Base-by-base conservation (phyloP, 257 asterid species). In the Haberlea rhodopensis region DNA sequence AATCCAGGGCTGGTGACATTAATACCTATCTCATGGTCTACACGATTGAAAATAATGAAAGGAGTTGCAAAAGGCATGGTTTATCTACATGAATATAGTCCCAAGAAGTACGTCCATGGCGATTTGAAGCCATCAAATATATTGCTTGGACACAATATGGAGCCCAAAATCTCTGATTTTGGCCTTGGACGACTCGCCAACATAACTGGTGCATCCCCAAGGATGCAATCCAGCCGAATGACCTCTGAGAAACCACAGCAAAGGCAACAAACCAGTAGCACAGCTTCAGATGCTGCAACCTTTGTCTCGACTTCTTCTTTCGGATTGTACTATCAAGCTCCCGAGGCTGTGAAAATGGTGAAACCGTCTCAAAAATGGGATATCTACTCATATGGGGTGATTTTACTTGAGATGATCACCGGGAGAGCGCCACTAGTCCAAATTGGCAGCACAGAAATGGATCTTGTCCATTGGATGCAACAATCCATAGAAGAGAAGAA, bases 311-410 rank as follows among this genome's bases (percentile, higher is more conserved):
- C 80, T 51, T 67, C 91, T 25, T 71, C 84, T 3, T 73, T 74
- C 0, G 82, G 87, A 27, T 79, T 90, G 2, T 73, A 24, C 55
- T 89, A 91, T 69, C 97, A 89, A 74, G 96, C 97, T 1, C 99
- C 97, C 0, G 99, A 94, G 78, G 84, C 90, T 0, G 62, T 86
- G 22, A 89, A 85, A 72, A 80, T 76, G 16, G 92, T 91, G 28
- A 89, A 89, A 59, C 97, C 98, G 1, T 92, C 98, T 2, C 96
- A 92, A 56, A 91, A 91, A 65, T 91, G 97, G 98, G 98, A 92
- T 63, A 69, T 89, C 62, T 92, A 85, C 76, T 89, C 98, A 0
- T 92, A 78, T 2, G 98, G 98, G 13, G 80, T 85, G 68, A 81
- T 92, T 52, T 58, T 89, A 46, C 82, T 92, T n/a, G 98, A 89